Conservation (phyloP, 495 filamentous ascomycete species). For the Usnea hakonensis region DNA sequence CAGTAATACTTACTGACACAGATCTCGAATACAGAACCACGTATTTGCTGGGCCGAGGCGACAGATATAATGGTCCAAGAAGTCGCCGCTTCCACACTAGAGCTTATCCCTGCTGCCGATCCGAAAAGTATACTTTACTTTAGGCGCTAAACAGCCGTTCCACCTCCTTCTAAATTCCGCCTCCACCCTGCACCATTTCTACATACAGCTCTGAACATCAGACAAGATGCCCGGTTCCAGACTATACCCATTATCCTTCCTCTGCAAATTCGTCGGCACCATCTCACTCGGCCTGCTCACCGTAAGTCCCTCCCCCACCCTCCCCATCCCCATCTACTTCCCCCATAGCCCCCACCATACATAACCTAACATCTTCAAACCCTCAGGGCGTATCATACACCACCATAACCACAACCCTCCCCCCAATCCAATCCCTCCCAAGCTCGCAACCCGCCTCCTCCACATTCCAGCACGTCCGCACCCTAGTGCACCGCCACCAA, state of each 20-base stretch:
- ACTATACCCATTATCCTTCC: constrained; percentile 56
- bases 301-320: constrained; percentile 41
- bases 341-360: not conserved
- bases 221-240: constrained; percentile 52
- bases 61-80: not conserved
- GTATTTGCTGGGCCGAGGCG: not conserved
- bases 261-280: constrained; percentile 84
- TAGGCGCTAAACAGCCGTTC: not conserved
- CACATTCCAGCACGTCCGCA: constrained; percentile 55
- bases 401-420: constrained; percentile 61
- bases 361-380: constrained; percentile 14
- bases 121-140: not conserved
- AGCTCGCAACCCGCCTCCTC: constrained; percentile 57
- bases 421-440: constrained; percentile 68
- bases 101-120: not conserved
- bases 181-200: not conserved
- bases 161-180: not conserved
- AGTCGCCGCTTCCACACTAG: not conserved
- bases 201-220: not conserved
- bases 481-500: constrained; percentile 50
- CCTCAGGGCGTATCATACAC: constrained; percentile 76
- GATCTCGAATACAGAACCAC: not conserved
- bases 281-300: constrained; percentile 80
- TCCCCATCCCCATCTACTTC: constrained; percentile 13
- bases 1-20: too few relatives aligned